These are phyloP conservation scores for Crithidia thermophila DNA, from an alignment of 208 protist genomes.

Conservation along the genomic window DNA sequence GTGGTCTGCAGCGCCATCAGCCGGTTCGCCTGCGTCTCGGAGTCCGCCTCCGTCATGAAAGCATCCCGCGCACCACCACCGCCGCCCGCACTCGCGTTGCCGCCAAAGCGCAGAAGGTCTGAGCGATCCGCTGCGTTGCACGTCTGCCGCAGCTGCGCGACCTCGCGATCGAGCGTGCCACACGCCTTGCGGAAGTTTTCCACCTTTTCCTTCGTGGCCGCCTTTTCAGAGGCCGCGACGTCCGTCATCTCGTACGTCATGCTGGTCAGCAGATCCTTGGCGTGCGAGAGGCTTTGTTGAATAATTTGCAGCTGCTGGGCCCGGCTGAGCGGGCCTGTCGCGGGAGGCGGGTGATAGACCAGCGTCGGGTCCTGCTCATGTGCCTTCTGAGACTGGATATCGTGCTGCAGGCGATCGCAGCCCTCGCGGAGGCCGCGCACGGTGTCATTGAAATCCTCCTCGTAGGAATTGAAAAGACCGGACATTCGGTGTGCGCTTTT, in stretches of 20 bases:
- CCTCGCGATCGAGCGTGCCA: conserved; percentile 38
- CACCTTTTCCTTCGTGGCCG: conserved; percentile 40
- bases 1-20: conserved; percentile 56
- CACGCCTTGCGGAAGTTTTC: conserved; percentile 40
- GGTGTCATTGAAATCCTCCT: conserved; percentile 67
- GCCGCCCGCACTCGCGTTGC: conserved; percentile 1
- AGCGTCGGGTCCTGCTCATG: conserved; percentile 28
- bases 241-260: conserved; percentile 79
- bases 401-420: conserved; percentile 30
- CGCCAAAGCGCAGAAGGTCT: conserved; percentile 54
- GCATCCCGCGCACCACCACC: not conserved
- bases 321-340: conserved; percentile 52
- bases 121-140: conserved; percentile 52
- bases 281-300: conserved; percentile 48
- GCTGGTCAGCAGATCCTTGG: conserved; percentile 64
- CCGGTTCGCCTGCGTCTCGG: conserved; percentile 41
- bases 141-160: conserved; percentile 41
- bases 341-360: conserved; percentile 51
- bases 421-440: conserved; percentile 31
- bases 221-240: conserved; percentile 22
- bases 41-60: conserved; percentile 40
- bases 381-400: conserved; percentile 32
- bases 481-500: no score
- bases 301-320: conserved; percentile 42
- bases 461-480: conserved; percentile 62